These are phyloP conservation scores for Panicum miliaceum DNA, from an alignment of 176 grass and related monocot species.

Conservation along the genomic window DNA sequence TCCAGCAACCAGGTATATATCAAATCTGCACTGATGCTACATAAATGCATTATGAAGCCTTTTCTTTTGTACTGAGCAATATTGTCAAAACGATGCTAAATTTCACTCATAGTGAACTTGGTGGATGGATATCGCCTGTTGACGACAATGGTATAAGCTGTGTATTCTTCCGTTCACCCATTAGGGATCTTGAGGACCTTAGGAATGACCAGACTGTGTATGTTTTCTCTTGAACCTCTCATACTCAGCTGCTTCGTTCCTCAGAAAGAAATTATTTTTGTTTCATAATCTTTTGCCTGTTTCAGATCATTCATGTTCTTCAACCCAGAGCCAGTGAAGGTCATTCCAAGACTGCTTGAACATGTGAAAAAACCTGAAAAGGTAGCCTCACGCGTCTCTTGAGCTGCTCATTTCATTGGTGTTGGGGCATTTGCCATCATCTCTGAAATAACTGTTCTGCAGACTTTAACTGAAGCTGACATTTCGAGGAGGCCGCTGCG, in stretches of 20 bases:
- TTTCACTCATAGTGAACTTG: slow-evolving; percentile 41
- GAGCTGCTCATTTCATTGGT: background rate
- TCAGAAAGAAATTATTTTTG: background rate
- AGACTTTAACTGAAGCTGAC: slow-evolving; percentile 41
- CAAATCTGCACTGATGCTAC: background rate
- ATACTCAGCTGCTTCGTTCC: background rate
- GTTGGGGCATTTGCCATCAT: background rate
- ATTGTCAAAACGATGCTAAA: background rate
- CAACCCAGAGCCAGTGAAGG: slow-evolving; percentile 33
- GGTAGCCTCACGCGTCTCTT: background rate
- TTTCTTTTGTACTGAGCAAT: background rate
- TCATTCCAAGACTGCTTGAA: slow-evolving; percentile 31
- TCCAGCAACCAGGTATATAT: slow-evolving; percentile 52
- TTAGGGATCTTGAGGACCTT: slow-evolving; percentile 38
- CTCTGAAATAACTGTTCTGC: background rate
- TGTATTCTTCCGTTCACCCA: background rate
- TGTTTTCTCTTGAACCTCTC: background rate
- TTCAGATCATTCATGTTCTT: slow-evolving; percentile 47
- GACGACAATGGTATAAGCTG: background rate
- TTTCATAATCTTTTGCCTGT: background rate
- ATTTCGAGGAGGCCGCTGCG: slow-evolving; percentile 26
- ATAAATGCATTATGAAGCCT: background rate
- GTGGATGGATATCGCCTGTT: slow-evolving; percentile 35
- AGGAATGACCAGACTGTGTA: slow-evolving; percentile 36
- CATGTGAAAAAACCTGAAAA: slow-evolving; percentile 38